Evolutionary conservation across 352 stramenopile genomes (phyloP), one percentile per base, ranked within the genome.

Genomic region (Globisporangium megalacanthum): DNA sequence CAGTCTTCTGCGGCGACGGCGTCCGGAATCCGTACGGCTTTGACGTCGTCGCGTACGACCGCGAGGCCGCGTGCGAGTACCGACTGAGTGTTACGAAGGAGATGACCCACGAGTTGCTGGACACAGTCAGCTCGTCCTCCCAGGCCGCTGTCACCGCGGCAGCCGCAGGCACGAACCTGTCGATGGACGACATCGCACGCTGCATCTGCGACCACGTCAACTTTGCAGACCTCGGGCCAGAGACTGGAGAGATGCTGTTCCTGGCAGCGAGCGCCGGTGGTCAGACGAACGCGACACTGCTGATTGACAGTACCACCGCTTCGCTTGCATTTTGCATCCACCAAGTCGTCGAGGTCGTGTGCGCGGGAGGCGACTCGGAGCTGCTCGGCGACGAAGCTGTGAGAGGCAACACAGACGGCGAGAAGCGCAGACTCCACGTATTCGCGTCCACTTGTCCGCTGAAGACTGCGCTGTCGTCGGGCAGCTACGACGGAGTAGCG

Each of bases 1-100:
- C 77, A 6, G 79, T 90, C 9, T 87, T 83, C 49, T 87, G 69
- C 50, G 79, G 79, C n/a, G 69, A 88, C 49, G 72, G 77, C 13
- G 69, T 79, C 35, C 70, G 64, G 19, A 88, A 90, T 41, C 72
- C 77, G 41, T 90, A 90, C 52, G 79, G 77, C 1, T 88, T 88
- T 59, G 79, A 90, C 37, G 74, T 90, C 15, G 60, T 82, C 33
- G 79, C 79, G 15, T 62, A 77, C 44, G 62, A 88, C 50, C 68
- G 63, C 1, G 73, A 83, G 56, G 64, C 63, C 10, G 61, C 75
- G 8, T 68, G 68, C 54, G 73, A 85, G 55, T 87, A 80, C 53
- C 69, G 64, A 13, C 49, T 90, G 36, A 70, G 61, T 31, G 62
- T 88, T 29, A 85, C 77, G 1, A 83, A 86, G 47, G 72, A 80